A percentile compares a stretch with the other conserved stretches of the same genome.
Conservation (phyloP, 163 green algal genomes). For the Chlorella variabilis region DNA sequence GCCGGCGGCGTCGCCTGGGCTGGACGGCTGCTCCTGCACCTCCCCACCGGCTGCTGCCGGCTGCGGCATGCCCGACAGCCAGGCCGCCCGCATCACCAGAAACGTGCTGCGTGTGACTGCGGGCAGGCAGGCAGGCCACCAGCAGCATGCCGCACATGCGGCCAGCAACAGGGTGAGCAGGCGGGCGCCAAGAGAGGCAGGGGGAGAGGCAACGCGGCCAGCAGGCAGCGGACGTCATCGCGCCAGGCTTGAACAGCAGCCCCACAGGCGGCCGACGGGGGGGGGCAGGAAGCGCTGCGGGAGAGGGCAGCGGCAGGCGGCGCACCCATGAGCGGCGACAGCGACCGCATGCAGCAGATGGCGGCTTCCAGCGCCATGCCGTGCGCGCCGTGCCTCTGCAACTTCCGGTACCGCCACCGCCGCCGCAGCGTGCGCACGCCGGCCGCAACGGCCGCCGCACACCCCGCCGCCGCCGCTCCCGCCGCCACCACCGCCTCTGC, state of each 20-base stretch:
- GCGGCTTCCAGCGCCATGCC: neutral
- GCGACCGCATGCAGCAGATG: slow-evolving; percentile 3
- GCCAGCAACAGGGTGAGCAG: too few relatives aligned
- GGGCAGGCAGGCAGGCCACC: neutral
- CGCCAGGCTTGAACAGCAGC: too few relatives aligned
- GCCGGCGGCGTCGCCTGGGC: neutral
- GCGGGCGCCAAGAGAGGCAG: too few relatives aligned
- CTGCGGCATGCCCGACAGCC: neutral
- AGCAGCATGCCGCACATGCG: too few relatives aligned
- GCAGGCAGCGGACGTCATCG: too few relatives aligned
- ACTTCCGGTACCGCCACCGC: neutral
- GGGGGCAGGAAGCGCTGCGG: too few relatives aligned
- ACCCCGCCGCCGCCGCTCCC: neutral
- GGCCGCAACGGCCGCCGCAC: neutral
- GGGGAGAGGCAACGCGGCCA: too few relatives aligned
- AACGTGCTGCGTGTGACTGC: neutral
- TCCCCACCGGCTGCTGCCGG: neutral
- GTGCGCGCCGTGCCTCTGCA: neutral
- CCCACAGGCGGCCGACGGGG: too few relatives aligned
- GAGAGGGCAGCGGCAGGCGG: neutral
- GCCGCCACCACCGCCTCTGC: neutral
- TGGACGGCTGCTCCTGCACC: neutral
- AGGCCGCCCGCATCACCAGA: neutral
- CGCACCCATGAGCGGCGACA: slow-evolving; percentile 16
- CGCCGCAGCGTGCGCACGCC: neutral